Evolutionary conservation across 495 filamentous ascomycete species (phyloP), one percentile per base, ranked within the genome.

Genomic region (Cercophora sp.): DNA sequence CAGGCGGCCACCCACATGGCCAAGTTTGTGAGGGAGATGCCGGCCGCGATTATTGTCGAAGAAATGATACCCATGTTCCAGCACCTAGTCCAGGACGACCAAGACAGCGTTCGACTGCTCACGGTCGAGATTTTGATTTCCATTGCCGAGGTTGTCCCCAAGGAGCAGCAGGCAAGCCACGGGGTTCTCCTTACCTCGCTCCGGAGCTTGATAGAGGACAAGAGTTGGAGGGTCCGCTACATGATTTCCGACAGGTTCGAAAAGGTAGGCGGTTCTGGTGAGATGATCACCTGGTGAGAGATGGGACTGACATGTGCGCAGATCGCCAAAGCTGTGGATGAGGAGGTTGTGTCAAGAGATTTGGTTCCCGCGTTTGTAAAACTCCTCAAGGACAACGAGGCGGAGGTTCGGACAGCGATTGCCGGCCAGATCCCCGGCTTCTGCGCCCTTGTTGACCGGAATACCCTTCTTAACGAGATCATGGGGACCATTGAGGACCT

Each of bases 61-160:
- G 93, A 98, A 72, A 96, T 98, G 89, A 96, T 98, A 73, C 91
- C 92, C 67, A 81, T 96, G 48, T 97, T 97, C 74, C 91, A 97
- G 72, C 93, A 96, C 70, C 83, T 98, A 36, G 91, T 91, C 20
- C 79, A 83, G 56, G 93, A 98, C 62, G 93, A 98, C 62, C 93
- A 98, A 71, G 93, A 98, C 64, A 97, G 93, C 61, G 93, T 98
- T 42, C 85, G 93, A 51, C 77, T 98, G 57, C 79, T 98, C 63
- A 97, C 94, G 0, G 94, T 98, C 32, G 94, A 98, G 61, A 88
- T 97, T 55, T 81, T 98, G 45, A 96, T 96, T 63, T 83, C 92
- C 23, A 95, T 97, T 61, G 93, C 94, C 42, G 94, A 98, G 70
- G 89, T 90, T 40, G 91, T 98, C 8, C 93, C 93, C 51, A 96